phyloP scores from a whole-genome alignment of 352 stramenopile genomes.

The Globisporangium recalcitrans region DNA sequence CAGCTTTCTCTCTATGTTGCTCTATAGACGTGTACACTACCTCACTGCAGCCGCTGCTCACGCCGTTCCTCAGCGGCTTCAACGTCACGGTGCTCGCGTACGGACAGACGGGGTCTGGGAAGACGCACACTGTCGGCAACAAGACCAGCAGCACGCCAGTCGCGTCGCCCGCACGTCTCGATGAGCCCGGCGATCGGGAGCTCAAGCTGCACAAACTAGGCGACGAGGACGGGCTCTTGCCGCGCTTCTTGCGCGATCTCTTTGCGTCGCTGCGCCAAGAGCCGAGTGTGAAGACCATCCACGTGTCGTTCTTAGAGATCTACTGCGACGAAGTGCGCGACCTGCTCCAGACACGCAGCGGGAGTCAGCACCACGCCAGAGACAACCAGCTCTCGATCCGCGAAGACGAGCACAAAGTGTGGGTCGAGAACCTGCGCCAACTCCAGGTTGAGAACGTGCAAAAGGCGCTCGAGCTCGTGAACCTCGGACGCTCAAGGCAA shows the following conservation, averaged over 20 bases:
- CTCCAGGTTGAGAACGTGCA: slow-evolving; percentile 29
- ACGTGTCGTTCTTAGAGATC: slow-evolving; percentile 86
- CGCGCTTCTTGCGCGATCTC: slow-evolving; percentile 44
- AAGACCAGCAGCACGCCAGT: slow-evolving; percentile 18
- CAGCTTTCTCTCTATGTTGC: neutral
- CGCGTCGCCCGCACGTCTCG: slow-evolving; percentile 10
- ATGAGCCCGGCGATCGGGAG: neutral
- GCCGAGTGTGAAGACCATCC: slow-evolving; percentile 31
- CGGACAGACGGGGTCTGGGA: slow-evolving; percentile 51
- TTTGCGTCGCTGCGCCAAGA: slow-evolving; percentile 37
- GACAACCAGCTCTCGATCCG: slow-evolving; percentile 28
- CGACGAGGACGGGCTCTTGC: slow-evolving; percentile 40
- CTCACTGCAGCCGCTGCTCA: slow-evolving; percentile 39
- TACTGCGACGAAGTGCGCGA: slow-evolving; percentile 93
- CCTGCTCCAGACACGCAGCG: slow-evolving; percentile 50
- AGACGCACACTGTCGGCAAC: slow-evolving; percentile 53
- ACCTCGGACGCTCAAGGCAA: slow-evolving; percentile 34
- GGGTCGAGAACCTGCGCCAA: slow-evolving; percentile 38
- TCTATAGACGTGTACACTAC: slow-evolving; percentile 30
- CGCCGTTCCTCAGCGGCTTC: slow-evolving; percentile 46
- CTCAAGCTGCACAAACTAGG: slow-evolving; percentile 1
- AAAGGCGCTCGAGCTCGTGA: slow-evolving; percentile 43
- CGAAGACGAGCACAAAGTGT: slow-evolving; percentile 36
- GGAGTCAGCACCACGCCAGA: neutral
- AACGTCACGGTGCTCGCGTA: slow-evolving; percentile 62